Base-by-base conservation (phyloP, 495 filamentous ascomycete genomes). In the Neurospora sp. region DNA sequence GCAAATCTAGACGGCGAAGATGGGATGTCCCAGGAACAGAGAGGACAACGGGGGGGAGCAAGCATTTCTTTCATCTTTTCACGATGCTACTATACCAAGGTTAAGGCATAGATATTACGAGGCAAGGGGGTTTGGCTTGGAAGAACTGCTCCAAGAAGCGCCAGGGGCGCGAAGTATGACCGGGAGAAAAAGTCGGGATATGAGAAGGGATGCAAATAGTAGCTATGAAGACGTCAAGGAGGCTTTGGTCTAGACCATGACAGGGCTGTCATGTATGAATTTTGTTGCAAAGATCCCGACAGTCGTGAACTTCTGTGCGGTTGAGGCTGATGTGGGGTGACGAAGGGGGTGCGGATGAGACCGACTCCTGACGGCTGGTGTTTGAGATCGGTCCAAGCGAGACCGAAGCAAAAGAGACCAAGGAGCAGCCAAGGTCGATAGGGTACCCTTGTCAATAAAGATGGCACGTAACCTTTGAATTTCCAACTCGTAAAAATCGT, bases 381-480 rank as follows among this genome's bases (percentile, higher is more conserved):
- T 82, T 78, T 75, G 79, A 80, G 78, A 76, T 74, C 74, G 69
- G 77, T 71, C 80, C 72, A 77, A 75, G 74, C 78, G 80, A 81
- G 76, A 81, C 79, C 5, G 48, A 59, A 59, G 48, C 48, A 59
- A 2, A 59, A 31, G 23, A 59, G 23, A 59, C 23, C 48, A 59
- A 59, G 9, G 2, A 31, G 20, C 48, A 59, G 48, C 23, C 48
- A 59, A 59, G 48, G 7, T 3, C 11, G 12, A 7, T 7, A 8
- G 48, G 23, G 48, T 27, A 59, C 23, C 5, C 1, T 59, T 35
- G 14, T 35, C 7, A 18, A 66, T 35, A 37, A 66, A 35, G 3
- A 18, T 6, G 14, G 54, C 14, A 66, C 27, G 27, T 66, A 16
- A 37, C 27, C 23, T 59, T 27, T 12, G 1, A 35, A 18, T 31